Conservation (phyloP, 768 basidiomycete species). For the Sarcodon aspratus region DNA sequence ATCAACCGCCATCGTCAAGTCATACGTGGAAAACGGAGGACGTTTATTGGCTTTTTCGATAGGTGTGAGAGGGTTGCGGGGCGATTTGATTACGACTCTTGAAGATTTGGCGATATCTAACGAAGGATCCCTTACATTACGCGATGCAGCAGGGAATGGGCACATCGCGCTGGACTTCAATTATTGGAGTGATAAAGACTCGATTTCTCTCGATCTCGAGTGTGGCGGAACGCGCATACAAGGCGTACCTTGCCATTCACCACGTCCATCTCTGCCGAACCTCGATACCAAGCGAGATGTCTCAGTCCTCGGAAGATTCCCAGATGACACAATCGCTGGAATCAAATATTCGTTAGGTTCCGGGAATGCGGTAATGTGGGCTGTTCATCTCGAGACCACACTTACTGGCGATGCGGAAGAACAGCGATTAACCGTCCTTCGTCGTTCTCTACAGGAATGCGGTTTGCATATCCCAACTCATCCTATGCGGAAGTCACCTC, state of each 20-base stretch:
- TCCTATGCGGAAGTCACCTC: slow-evolving; percentile 6
- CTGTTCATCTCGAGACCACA: slow-evolving; percentile 47
- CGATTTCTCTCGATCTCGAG: no score
- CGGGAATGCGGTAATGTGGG: slow-evolving; percentile 39
- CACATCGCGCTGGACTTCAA: no score
- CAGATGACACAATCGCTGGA: slow-evolving; percentile 17
- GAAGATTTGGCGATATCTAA: background rate
- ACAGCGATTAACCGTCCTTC: slow-evolving; percentile 15
- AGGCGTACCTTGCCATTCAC: background rate
- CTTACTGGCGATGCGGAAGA: slow-evolving; percentile 17
- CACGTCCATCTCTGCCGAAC: background rate
- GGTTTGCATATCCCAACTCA: slow-evolving; percentile 29
- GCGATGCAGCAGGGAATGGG: no score
- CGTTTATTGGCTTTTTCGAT: slow-evolving; percentile 38
- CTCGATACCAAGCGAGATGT: background rate
- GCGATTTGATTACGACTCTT: no score
- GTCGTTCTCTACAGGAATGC: slow-evolving; percentile 22
- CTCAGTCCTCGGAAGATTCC: slow-evolving; percentile 2
- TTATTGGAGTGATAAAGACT: no score
- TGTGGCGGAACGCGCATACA: no score
- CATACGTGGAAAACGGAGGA: slow-evolving; percentile 61
- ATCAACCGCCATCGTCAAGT: slow-evolving; percentile 27
- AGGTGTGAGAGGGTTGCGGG: slow-evolving; percentile 5
- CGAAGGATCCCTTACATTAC: slow-evolving; percentile 1
- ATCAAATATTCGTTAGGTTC: slow-evolving; percentile 23